Conservation (phyloP, 768 basidiomycete genomes). For the Tubosaeta brunneosetosa region DNA sequence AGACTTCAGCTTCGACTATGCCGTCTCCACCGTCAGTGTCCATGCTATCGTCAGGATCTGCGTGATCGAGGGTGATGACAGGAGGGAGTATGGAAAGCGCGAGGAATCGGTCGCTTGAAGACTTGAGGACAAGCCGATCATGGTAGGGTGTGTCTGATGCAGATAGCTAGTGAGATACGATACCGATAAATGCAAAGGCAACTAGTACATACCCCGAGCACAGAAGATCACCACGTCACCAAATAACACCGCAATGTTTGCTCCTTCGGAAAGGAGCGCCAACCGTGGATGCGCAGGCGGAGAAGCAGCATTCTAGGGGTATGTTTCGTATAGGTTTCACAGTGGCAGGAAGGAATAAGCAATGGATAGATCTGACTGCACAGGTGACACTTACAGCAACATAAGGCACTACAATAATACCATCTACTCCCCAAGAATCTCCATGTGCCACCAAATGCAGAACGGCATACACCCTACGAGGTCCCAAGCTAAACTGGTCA, state of each 20-base stretch:
- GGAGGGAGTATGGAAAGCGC: slow-evolving; percentile 53
- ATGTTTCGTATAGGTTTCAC: neutral
- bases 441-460: slow-evolving; percentile 37
- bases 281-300: slow-evolving; percentile 72
- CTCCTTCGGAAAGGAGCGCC: slow-evolving; percentile 54
- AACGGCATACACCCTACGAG: slow-evolving; percentile 64
- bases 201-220: slow-evolving; percentile 46
- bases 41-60: slow-evolving; percentile 9
- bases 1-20: slow-evolving; percentile 15
- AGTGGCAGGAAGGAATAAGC: neutral
- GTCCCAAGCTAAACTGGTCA: slow-evolving; percentile 38
- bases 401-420: slow-evolving; percentile 62
- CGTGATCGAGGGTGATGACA: slow-evolving; percentile 19
- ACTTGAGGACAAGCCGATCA: slow-evolving; percentile 70
- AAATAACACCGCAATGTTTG: slow-evolving; percentile 60
- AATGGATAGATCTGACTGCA: neutral
- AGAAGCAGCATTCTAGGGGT: slow-evolving; percentile 53
- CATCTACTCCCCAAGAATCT: slow-evolving; percentile 26
- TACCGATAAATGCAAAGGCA: neutral
- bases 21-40: slow-evolving; percentile 6
- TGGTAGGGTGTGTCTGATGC: slow-evolving; percentile 60
- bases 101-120: slow-evolving; percentile 61
- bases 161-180: neutral
- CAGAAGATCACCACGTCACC: slow-evolving; percentile 74
- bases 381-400: slow-evolving; percentile 53